Evolutionary conservation across 768 basidiomycete genomes (phyloP), one percentile per base, ranked within the genome.

Genomic region (Tephrocybe sp.): DNA sequence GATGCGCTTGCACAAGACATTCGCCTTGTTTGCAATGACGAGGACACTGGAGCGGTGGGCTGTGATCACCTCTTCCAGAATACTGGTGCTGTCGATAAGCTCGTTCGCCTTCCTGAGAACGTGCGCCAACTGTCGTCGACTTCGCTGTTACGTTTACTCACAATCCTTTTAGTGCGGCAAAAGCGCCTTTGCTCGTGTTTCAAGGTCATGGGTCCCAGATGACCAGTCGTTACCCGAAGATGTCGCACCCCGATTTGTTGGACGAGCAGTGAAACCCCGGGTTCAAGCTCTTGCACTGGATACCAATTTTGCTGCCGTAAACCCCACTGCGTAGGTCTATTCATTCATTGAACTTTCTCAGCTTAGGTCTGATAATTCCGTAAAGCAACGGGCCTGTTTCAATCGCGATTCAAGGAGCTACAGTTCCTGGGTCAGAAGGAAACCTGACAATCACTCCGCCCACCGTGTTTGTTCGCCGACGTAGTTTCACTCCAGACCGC

Each of bases 41-140:
- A 62, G 12, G 61, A 67, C 38, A 58, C 60, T 15, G 52, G 54
- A 26, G 58, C 59, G 4, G 54, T 58, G 20, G 61, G 62, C 9
- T 79, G 77, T 59, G 60, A 60, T 20, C 75, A 75, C 51, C 58
- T 79, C 11, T 73, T 66, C 48, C 48, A 56, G 33, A 62, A 66
- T 33, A 62, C 58, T 25, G 71, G 72, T 10, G 69, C 77, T 0
- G 73, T 67, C 9, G 73, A 72, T 43, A 81, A 77, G 51, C 59
- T 83, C 18, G 78, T 81, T 25, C 69, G 79, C n/a, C 56, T 83
- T 3, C 80, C 80, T 3, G 73, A 81, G 53, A 68, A 63, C 41
- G 81, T 81, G 50, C 39, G 74, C 69, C 7, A 42, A 14, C 24
- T n/a, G 7, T 40, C 17, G 1, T 46, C 32, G 20, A 7, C 28